These are phyloP conservation scores for Zymoseptoria tritici DNA, from an alignment of 2,329 filamentous ascomycete genomes.

Conservation along the genomic window DNA sequence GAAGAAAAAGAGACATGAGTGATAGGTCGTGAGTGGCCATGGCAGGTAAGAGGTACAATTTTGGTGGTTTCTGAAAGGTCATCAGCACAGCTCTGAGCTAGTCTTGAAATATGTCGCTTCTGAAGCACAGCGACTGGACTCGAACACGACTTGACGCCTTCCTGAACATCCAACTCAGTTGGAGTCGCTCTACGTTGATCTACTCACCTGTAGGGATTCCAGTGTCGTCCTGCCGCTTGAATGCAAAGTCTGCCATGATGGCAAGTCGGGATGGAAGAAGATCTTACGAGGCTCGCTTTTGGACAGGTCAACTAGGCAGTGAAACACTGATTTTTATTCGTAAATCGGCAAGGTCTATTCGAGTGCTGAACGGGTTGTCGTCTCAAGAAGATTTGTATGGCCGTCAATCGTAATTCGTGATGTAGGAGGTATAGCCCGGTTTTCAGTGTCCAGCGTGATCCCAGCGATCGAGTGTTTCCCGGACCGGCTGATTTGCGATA, in stretches of 20 bases:
- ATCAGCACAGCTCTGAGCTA: background rate
- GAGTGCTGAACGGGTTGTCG: background rate
- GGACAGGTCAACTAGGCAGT: background rate
- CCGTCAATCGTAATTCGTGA: slow-evolving; percentile 19
- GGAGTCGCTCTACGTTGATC: background rate
- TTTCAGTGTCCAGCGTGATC: background rate
- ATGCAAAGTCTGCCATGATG: slow-evolving; percentile 29
- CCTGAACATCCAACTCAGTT: background rate
- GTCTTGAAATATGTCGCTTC: background rate
- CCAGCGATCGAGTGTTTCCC: background rate
- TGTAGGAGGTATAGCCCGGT: background rate
- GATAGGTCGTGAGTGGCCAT: slow-evolving; percentile 87
- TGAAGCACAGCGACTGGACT: background rate
- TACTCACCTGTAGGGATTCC: slow-evolving; percentile 22
- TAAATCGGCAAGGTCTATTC: background rate
- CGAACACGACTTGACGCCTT: background rate
- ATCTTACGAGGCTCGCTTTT: background rate
- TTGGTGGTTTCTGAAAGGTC: slow-evolving; percentile 34
- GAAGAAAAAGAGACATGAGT: slow-evolving; percentile 87
- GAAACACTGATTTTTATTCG: background rate
- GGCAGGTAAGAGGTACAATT: slow-evolving; percentile 85
- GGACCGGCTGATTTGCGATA: background rate
- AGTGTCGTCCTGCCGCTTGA: slow-evolving; percentile 28
- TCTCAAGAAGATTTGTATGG: background rate
- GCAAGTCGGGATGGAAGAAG: background rate